Evolutionary conservation across 192 early-diverging fungal species (phyloP).

Genomic region (Podila clonocystis): DNA sequence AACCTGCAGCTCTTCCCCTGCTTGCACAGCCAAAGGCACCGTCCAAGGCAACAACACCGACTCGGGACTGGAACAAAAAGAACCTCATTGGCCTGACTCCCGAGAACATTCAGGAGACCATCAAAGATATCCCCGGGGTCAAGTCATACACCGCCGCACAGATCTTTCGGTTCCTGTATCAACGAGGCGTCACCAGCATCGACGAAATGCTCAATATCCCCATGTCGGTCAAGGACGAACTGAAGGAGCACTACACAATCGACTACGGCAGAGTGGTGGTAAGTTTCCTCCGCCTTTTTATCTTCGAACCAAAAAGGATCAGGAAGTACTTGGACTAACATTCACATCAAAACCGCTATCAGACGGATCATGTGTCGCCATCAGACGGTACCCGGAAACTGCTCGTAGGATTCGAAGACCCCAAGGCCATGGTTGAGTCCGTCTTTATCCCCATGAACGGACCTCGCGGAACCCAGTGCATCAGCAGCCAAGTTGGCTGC

Average conservation of each 20-base stretch:
- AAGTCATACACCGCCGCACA: constrained; percentile 57
- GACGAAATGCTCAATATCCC: constrained; percentile 75
- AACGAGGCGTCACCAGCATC: constrained; percentile 67
- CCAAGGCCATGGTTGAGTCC: constrained; percentile 73
- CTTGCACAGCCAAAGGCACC: not conserved
- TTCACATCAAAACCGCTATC: not conserved
- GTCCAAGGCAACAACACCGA: not conserved
- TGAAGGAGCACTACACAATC: constrained; percentile 62
- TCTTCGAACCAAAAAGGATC: not conserved
- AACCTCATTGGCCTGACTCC: constrained; percentile 57
- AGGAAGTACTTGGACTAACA: not conserved
- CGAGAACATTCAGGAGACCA: constrained; percentile 37
- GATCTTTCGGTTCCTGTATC: constrained; percentile 58
- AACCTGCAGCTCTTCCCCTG: constrained; percentile 1
- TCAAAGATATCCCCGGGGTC: constrained; percentile 28
- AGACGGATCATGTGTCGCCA: constrained; percentile 57
- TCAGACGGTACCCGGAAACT: constrained; percentile 71
- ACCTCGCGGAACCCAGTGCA: constrained; percentile 74
- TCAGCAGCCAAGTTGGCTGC: constrained; percentile 89
- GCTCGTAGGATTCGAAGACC: constrained; percentile 66
- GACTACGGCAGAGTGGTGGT: constrained; percentile 67
- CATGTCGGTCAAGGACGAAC: constrained; percentile 54
- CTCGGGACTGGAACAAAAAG: constrained; percentile 50
- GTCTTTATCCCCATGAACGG: constrained; percentile 80
- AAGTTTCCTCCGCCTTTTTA: constrained; percentile 2